A percentile compares a stretch with the other conserved stretches of the same genome.
Evolutionary conservation across 768 basidiomycete species (phyloP).

Genomic region (Sporobolomyces phaffii): DNA sequence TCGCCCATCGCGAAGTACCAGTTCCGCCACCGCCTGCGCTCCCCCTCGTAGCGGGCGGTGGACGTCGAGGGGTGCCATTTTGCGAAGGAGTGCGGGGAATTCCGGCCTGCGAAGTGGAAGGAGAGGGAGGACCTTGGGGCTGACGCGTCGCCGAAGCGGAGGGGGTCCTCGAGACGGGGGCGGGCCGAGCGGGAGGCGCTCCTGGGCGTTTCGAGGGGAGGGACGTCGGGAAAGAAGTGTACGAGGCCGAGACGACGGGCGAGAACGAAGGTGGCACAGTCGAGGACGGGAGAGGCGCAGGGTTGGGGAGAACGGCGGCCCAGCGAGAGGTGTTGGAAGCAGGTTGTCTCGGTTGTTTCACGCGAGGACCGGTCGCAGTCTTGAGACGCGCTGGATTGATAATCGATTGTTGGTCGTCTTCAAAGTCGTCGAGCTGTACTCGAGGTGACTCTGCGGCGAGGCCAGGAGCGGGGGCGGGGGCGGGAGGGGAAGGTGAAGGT

Average conservation of each 20-base stretch:
- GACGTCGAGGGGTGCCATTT: not conserved
- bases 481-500: not conserved
- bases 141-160: not conserved
- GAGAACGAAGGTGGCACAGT: not conserved
- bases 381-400: not conserved
- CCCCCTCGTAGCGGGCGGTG: not conserved
- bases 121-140: constrained; percentile 1
- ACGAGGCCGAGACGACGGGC: not conserved
- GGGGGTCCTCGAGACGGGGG: not conserved
- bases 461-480: no score
- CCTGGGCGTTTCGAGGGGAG: no score
- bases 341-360: not conserved
- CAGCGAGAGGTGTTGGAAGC: not conserved
- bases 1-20: not conserved
- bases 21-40: not conserved
- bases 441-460: not conserved
- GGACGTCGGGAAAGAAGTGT: not conserved
- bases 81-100: not conserved
- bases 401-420: not conserved
- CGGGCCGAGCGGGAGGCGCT: no score
- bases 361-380: not conserved
- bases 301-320: not conserved
- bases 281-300: not conserved
- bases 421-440: not conserved
- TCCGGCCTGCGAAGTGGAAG: not conserved